Conservation (phyloP, 1,284 basidiomycete species). For the Mycena citricolor region DNA sequence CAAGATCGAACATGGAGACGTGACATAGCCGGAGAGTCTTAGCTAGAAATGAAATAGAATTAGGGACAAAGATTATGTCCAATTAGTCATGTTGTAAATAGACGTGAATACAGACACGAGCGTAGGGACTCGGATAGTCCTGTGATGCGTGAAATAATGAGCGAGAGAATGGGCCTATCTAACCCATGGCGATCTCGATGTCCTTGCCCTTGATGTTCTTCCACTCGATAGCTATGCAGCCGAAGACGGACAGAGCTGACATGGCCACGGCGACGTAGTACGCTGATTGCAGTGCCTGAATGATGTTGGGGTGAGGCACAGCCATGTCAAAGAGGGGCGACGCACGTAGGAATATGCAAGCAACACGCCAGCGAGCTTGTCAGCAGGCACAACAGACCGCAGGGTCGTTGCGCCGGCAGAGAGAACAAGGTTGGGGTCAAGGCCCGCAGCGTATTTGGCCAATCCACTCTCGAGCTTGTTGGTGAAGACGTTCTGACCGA, state of each 20-base stretch:
- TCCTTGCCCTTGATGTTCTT: constrained; percentile 12
- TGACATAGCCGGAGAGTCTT: too few species aligned
- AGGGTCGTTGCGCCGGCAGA: constrained; percentile 10
- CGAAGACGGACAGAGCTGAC: constrained; percentile 4
- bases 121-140: too few species aligned
- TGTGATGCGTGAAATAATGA: too few species aligned
- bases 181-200: neutral
- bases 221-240: constrained; percentile 11
- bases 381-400: neutral
- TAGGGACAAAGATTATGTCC: too few species aligned
- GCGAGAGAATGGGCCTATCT: too few species aligned
- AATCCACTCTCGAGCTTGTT: constrained; percentile 3
- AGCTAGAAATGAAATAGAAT: too few species aligned
- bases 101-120: too few species aligned
- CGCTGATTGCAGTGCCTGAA: constrained; percentile 8
- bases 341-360: constrained; percentile 10
- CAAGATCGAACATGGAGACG: too few species aligned
- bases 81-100: too few species aligned
- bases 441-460: neutral
- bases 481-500: constrained; percentile 11
- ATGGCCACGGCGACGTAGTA: constrained; percentile 9
- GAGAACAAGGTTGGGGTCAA: constrained; percentile 5
- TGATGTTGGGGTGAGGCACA: neutral
- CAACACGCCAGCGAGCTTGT: constrained; percentile 5
- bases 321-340: neutral